Conservation (phyloP, 805 yeast genomes). For the Candida endomychidarum region DNA sequence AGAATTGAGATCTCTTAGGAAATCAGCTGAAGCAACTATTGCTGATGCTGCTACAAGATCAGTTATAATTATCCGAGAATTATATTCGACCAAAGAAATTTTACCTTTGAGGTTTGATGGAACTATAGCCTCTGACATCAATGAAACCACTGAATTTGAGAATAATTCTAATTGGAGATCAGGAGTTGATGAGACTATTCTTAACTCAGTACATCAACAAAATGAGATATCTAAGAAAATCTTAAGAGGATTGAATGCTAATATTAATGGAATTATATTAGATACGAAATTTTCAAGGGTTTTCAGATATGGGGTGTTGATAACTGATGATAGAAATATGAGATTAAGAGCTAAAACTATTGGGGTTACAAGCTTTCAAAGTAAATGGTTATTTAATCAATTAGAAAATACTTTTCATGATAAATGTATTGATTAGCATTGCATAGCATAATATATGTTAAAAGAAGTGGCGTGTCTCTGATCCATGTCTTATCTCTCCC, state of each 20-base stretch:
- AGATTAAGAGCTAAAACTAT: slow-evolving; percentile 59
- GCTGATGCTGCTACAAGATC: slow-evolving; percentile 82
- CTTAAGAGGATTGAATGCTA: slow-evolving; percentile 40
- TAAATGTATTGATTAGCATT: slow-evolving; percentile 49
- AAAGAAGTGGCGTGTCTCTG: no score
- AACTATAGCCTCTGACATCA: slow-evolving; percentile 61
- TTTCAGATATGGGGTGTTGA: slow-evolving; percentile 58
- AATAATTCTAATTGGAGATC: slow-evolving; percentile 71
- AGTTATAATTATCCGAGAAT: slow-evolving; percentile 68
- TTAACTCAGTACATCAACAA: slow-evolving; percentile 47
- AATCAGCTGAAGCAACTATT: slow-evolving; percentile 69
- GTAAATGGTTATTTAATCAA: slow-evolving; percentile 59
- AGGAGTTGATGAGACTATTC: slow-evolving; percentile 68
- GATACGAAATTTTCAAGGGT: slow-evolving; percentile 39
- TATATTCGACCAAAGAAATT: slow-evolving; percentile 55
- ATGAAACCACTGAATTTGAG: slow-evolving; percentile 73
- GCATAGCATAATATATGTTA: slow-evolving; percentile 3
- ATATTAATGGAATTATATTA: slow-evolving; percentile 18
- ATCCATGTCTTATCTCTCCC: no score
- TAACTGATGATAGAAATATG: slow-evolving; percentile 77
- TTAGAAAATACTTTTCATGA: slow-evolving; percentile 48
- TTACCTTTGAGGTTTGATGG: slow-evolving; percentile 70
- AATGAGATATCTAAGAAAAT: slow-evolving; percentile 40
- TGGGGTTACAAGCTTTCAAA: slow-evolving; percentile 55
- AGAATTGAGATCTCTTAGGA: slow-evolving; percentile 68